These are phyloP conservation scores for Tetracentron sinense DNA, from an alignment of 164 flowering plant genomes.

Conservation along the genomic window DNA sequence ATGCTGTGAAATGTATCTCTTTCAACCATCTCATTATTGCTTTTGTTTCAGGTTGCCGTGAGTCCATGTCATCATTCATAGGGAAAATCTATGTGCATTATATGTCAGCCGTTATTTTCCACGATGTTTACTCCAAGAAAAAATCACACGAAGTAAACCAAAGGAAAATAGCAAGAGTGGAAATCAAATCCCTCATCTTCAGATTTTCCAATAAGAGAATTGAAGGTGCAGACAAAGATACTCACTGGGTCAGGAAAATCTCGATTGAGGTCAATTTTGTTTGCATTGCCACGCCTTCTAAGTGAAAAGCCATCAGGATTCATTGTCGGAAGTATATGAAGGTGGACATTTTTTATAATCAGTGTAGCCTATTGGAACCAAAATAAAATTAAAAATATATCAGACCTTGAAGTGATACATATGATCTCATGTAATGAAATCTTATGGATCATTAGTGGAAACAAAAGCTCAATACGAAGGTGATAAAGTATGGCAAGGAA, in stretches of 20 bases:
- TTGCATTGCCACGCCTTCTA: conserved; percentile 79
- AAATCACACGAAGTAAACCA: neutral
- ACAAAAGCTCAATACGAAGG: neutral
- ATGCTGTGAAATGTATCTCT: conserved; percentile 71
- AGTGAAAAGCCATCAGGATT: conserved; percentile 92
- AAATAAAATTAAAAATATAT: conserved; percentile 1
- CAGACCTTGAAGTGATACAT: neutral
- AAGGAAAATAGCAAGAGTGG: neutral
- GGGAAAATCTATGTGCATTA: conserved; percentile 58
- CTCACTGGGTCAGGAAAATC: conserved; percentile 97
- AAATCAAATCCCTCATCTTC: neutral
- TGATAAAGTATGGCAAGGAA: neutral
- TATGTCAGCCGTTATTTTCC: conserved; percentile 20
- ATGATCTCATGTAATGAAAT: neutral
- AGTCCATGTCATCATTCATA: conserved; percentile 49
- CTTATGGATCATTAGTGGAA: neutral
- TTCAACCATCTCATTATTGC: conserved; percentile 88
- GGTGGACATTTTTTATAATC: conserved; percentile 72
- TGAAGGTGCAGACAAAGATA: neutral
- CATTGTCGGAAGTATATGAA: conserved; percentile 94
- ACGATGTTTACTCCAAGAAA: conserved; percentile 4
- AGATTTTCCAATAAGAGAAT: conserved; percentile 3
- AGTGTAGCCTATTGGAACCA: conserved; percentile 52
- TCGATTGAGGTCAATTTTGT: conserved; percentile 82
- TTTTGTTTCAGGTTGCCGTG: conserved; percentile 88